Evolutionary conservation across 2,329 filamentous ascomycete species (phyloP), one percentile per base, ranked within the genome.

Genomic region (Truncatella angustata): DNA sequence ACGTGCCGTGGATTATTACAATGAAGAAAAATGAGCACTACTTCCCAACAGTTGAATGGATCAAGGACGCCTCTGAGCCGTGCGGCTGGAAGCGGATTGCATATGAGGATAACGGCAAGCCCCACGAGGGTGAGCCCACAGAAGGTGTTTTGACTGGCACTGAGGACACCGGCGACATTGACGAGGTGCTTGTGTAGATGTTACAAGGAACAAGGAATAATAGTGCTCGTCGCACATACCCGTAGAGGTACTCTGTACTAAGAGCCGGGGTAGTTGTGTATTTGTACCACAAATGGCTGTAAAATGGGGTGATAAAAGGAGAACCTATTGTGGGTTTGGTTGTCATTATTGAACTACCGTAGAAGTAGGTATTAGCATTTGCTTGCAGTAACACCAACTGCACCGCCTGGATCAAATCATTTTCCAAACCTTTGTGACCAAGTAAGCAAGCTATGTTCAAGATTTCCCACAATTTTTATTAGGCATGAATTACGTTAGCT

Each of bases 11-110:
- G 91, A 91, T 99, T n/a, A 90, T 95, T 35, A 99, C 94, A 7
- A 96, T 99, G 90, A 99, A 99, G 85, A 97, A 97, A 82, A 97
- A 97, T 62, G 93, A 99, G 67, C 94, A 99, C 71, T 99, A 99
- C 69, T 88, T 88, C 70, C 85, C 85, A 0, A 87, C 84, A 0
- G 81, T 84, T 69, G 85, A 88, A 63, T 86, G 84, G 78, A 80
- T 84, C 69, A 87, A 86, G 68, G 84, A 87, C 57, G 65, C 71
- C 12, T 70, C 70, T 5, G 81, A 84, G 56, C 70, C 76, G 2
- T 84, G 79, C 56, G 84, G 84, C 46, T 88, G 85, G 85, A 76
- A 76, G 50, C 74, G 84, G 34, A 75, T 84, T 18, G 84, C 83
- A 3, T 86, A 87, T 57, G 82, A 85, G 62, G 77, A 75, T 62